phyloP scores from a whole-genome alignment of 768 basidiomycete species.

The Lentinula lateritia region DNA sequence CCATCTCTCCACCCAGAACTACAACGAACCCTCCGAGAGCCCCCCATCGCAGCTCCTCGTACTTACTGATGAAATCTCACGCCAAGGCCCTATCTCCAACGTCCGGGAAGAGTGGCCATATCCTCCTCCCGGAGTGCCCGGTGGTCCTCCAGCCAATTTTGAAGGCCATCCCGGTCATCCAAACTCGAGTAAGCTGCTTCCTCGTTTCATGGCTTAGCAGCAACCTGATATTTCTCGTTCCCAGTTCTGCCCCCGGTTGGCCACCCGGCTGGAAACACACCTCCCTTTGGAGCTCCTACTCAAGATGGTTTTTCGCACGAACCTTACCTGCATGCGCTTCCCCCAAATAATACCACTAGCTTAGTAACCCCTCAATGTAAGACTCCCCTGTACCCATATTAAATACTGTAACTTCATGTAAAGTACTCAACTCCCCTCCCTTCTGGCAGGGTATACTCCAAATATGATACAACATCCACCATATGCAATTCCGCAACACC shows the following conservation, averaged over 20 bases:
- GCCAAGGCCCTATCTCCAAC: conserved; percentile 16
- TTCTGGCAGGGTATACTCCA: conserved; percentile 39
- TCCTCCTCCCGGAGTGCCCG: neutral
- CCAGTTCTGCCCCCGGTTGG: conserved; percentile 17
- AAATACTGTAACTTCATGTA: conserved; percentile 62
- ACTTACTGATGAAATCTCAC: conserved; percentile 16
- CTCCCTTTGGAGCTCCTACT: conserved; percentile 19
- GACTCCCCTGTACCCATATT: conserved; percentile 56
- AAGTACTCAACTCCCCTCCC: conserved; percentile 60
- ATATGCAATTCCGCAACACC: neutral
- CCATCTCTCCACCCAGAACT: conserved; percentile 32
- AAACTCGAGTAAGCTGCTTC: neutral
- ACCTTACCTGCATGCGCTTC: conserved; percentile 24
- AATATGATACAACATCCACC: neutral
- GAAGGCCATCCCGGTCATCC: conserved; percentile 1
- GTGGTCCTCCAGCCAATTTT: conserved; percentile 18
- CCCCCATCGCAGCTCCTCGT: conserved; percentile 23
- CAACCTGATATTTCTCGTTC: conserved; percentile 4
- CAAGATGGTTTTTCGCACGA: conserved; percentile 13
- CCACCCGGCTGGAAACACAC: neutral
- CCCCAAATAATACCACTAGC: conserved; percentile 33
- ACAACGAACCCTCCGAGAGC: conserved; percentile 31
- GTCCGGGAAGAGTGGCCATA: conserved; percentile 17
- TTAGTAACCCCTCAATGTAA: conserved; percentile 61
- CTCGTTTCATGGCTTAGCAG: neutral